These are phyloP conservation scores for Tulasnella sp. DNA, from an alignment of 768 basidiomycete species.

Conservation along the genomic window DNA sequence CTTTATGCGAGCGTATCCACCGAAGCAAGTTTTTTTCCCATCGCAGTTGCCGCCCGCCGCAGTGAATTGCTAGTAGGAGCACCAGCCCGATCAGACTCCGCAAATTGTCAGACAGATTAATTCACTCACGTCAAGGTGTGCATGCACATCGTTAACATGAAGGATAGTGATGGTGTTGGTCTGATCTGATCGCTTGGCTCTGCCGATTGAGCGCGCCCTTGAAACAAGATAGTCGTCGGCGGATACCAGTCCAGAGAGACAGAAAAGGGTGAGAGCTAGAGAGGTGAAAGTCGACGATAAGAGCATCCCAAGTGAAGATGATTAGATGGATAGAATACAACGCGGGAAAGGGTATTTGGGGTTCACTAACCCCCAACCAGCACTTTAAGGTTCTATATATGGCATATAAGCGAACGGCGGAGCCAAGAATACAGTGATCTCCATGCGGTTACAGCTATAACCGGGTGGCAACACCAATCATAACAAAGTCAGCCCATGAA, in stretches of 20 bases:
- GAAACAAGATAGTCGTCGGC: constrained; percentile 16
- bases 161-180: constrained; percentile 27
- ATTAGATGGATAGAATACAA: too few relatives aligned
- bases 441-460: too few relatives aligned
- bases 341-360: too few relatives aligned
- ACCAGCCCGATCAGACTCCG: neutral
- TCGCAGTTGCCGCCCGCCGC: constrained; percentile 33
- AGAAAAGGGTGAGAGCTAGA: too few relatives aligned
- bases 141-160: constrained; percentile 30
- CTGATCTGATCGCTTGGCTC: neutral
- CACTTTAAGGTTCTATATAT: too few relatives aligned
- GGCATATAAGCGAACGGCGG: too few relatives aligned
- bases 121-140: constrained; percentile 24
- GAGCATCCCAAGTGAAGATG: too few relatives aligned
- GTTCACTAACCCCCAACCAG: too few relatives aligned
- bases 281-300: too few relatives aligned
- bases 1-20: constrained; percentile 37
- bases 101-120: neutral
- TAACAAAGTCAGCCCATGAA: too few relatives aligned
- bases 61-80: neutral
- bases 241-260: neutral
- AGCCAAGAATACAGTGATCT: too few relatives aligned
- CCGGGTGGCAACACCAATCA: too few relatives aligned
- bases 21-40: constrained; percentile 22
- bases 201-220: neutral